phyloP scores from a whole-genome alignment of 2,329 filamentous ascomycete species.

The Trichoderma asperellum region DNA sequence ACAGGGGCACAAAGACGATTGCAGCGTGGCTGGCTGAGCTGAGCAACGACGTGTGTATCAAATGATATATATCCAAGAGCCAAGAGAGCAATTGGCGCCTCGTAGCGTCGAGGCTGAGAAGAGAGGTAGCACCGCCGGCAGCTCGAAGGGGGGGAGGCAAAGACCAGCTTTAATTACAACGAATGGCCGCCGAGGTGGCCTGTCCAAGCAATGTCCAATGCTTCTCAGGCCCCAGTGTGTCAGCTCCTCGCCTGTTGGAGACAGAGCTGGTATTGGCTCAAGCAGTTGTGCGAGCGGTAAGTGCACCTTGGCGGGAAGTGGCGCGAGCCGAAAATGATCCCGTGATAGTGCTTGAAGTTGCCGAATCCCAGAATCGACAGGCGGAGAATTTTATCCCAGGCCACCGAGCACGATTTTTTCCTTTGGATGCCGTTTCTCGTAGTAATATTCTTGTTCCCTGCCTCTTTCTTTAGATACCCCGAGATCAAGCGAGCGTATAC shows the following conservation, averaged over 20 bases:
- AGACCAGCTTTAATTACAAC: constrained; percentile 12
- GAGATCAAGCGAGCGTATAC: constrained; percentile 14
- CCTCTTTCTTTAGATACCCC: neutral
- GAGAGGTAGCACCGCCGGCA: constrained; percentile 5
- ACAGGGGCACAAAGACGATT: neutral
- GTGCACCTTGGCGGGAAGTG: constrained; percentile 26
- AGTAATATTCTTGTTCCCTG: neutral
- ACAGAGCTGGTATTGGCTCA: constrained; percentile 16
- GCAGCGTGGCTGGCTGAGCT: constrained; percentile 7
- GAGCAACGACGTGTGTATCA: neutral
- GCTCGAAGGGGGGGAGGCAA: neutral
- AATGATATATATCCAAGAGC: constrained; percentile 13
- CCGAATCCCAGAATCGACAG: constrained; percentile 27
- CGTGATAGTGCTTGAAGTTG: constrained; percentile 23
- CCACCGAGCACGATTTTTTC: neutral
- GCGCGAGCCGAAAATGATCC: constrained; percentile 22
- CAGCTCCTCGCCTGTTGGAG: constrained; percentile 20
- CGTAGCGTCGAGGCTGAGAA: constrained; percentile 1
- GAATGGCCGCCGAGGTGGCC: constrained; percentile 9
- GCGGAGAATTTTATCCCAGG: neutral
- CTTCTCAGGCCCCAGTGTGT: constrained; percentile 18
- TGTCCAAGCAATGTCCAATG: constrained; percentile 14
- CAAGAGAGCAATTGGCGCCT: constrained; percentile 18
- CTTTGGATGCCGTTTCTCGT: neutral
- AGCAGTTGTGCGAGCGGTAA: constrained; percentile 13